Evolutionary conservation across 1,284 basidiomycete genomes (phyloP), one percentile per base, ranked within the genome.

Genomic region (Moniliophthora roreri): DNA sequence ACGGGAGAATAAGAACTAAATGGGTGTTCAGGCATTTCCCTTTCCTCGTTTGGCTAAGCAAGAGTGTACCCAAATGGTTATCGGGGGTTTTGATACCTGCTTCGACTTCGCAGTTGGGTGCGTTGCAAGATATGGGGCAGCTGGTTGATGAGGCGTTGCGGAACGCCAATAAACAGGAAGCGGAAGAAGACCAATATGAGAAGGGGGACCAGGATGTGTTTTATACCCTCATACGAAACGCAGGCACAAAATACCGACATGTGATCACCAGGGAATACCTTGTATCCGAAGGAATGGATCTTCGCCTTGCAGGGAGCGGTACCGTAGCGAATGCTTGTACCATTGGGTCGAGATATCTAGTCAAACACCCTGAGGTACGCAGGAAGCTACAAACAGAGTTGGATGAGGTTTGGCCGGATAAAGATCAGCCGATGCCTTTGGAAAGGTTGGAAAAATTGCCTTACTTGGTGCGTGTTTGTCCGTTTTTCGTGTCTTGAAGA

Each of bases 371-470:
- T 3, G 35, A 20, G 1, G 40, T 60, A 4, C 48, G 45, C 16
- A 36, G 39, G 3, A 56, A 52, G 21, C 56, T 67, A 8, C 46
- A 44, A 10, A 39, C 42, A 3, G 69, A 70, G 49, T 50, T 72
- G 16, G 48, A 42, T 0, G 53, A 53, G 10, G 66, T 57, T 21
- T 69, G 67, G 69, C 64, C 69, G 0, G 59, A 62, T 18, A 51
- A 57, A 38, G 60, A 63, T 6, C 34, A 50, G 13, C 20, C 24
- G 15, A 52, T 64, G 1, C 47, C 51, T 9, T 64, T 60, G 20
- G 60, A 61, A n/a, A 53, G 49, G 4, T 54, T 70, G 20, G 67
- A 70, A 56, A 69, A 65, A 50, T 50, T 71, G 38, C 66, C 69
- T 5, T 71, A 69, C 51, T 51, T 71, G 51, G 66, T 66, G 15